Conservation (phyloP, 108 stramenopile species). For the Pseudonitzschia multiseries region DNA sequence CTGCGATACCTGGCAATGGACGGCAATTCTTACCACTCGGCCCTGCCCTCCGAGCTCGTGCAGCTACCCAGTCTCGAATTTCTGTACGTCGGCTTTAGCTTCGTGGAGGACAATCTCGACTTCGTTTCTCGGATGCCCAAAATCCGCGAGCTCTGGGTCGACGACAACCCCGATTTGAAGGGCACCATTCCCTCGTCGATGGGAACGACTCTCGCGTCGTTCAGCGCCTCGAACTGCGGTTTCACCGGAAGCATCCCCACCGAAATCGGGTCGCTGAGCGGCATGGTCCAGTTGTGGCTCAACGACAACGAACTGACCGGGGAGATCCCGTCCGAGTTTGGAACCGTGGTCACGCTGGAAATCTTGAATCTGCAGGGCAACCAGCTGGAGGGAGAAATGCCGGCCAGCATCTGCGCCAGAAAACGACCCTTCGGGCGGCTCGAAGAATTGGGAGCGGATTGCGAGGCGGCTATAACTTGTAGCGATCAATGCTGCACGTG, state of each 20-base stretch:
- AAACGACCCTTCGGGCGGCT: slow-evolving; percentile 28
- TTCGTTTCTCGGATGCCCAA: slow-evolving; percentile 31
- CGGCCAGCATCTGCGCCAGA: slow-evolving; percentile 17
- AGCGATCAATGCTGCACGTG: slow-evolving; percentile 30
- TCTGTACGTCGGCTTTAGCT: slow-evolving; percentile 38
- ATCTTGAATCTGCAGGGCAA: slow-evolving; percentile 45
- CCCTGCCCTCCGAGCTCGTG: slow-evolving; percentile 27
- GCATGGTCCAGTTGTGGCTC: slow-evolving; percentile 49
- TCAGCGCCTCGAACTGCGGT: slow-evolving; percentile 27
- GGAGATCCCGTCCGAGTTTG: slow-evolving; percentile 55
- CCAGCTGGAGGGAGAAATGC: slow-evolving; percentile 39
- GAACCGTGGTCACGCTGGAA: slow-evolving; percentile 33
- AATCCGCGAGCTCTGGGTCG: slow-evolving; percentile 49
- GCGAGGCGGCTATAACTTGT: slow-evolving; percentile 24
- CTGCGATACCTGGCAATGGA: slow-evolving; percentile 38
- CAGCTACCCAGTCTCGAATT: slow-evolving; percentile 39
- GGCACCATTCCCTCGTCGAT: slow-evolving; percentile 46
- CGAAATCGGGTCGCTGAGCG: slow-evolving; percentile 38
- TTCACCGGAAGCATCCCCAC: slow-evolving; percentile 35
- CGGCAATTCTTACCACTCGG: slow-evolving; percentile 39
- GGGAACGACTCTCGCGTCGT: slow-evolving; percentile 19
- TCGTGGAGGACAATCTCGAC: slow-evolving; percentile 35
- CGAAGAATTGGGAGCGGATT: slow-evolving; percentile 30
- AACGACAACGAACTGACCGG: slow-evolving; percentile 57
- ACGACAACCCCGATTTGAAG: slow-evolving; percentile 32